Base-by-base conservation (phyloP, 495 filamentous ascomycete species). In the Neurospora terricola region DNA sequence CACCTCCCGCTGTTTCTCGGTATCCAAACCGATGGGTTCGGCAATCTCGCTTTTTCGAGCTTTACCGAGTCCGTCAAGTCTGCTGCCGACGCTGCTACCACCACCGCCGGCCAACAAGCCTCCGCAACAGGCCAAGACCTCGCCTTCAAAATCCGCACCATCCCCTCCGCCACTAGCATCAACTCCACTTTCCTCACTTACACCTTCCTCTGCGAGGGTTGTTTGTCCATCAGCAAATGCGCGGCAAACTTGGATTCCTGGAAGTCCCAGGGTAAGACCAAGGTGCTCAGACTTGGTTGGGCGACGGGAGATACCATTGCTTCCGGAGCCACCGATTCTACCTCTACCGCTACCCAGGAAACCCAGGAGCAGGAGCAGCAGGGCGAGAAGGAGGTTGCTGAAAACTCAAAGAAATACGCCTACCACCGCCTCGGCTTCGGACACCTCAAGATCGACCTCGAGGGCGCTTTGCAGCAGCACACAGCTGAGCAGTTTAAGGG, bases 141-240 rank as follows among this genome's bases (percentile, higher is more conserved):
- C 0, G 16, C 42, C 5, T 79, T 79, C 38, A 18, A 73, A 1
- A 45, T 78, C 12, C 39, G 72, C 5, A 73, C 76, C 3, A 79
- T 79, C 48, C 42, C 69, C 9, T 54, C 45, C 0, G 78, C 21
- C 0, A 77, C 76, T 0, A 18, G 5, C 10, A 75, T 75, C 27
- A 78, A 73, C 71, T 68, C 54, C 23, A 76, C 75, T 2, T 69
- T 72, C 9, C 42, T 78, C 1, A 77, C 78, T 0, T 78, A 76
- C 71, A 78, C 78, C 0, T 78, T 79, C 72, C 7, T 79, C 0
- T 79, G 76, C 69, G 78, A 78, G 23, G 73, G 75, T 0, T 79
- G 78, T 38, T 21, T 79, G 2, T 72, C 76, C 11, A 48, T 71
- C 11, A 42, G 9, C 11, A 66, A 66, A 7, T 66, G 54, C 23